A percentile compares a stretch with the other conserved stretches of the same genome.
phyloP scores from a whole-genome alignment of 2,329 filamentous ascomycete genomes.

The Pseudocercospora cruenta region DNA sequence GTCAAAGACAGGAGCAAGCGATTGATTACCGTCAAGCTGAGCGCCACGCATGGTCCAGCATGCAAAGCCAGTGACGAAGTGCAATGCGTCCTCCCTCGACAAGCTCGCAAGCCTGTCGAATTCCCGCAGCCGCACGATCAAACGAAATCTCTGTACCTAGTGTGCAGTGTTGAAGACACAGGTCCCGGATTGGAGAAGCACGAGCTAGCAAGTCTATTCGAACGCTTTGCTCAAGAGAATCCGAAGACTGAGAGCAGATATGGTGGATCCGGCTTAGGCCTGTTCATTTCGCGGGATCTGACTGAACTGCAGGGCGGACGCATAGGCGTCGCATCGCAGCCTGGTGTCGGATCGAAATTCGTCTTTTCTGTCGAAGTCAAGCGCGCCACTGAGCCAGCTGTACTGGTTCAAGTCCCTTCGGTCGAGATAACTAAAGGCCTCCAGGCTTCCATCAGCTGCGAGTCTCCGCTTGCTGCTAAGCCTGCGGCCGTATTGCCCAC shows the following conservation, averaged over 20 bases:
- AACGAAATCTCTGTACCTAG: constrained; percentile 36
- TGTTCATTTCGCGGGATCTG: constrained; percentile 69
- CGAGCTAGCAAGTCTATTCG: constrained; percentile 58
- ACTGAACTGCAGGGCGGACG: constrained; percentile 71
- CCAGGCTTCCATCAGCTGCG: background rate
- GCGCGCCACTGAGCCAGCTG: constrained; percentile 14
- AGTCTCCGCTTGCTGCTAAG: constrained; percentile 1
- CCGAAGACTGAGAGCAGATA: constrained; percentile 68
- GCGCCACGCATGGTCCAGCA: constrained; percentile 32
- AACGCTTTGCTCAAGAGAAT: constrained; percentile 70
- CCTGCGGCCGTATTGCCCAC: background rate
- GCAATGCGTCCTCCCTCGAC: constrained; percentile 43
- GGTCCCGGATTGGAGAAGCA: constrained; percentile 44
- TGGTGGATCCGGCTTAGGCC: constrained; percentile 69
- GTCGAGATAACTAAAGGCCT: constrained; percentile 12
- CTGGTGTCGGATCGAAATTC: constrained; percentile 65
- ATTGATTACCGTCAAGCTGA: constrained; percentile 39
- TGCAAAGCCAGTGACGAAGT: constrained; percentile 45
- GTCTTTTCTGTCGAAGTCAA: constrained; percentile 61
- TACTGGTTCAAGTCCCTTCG: background rate
- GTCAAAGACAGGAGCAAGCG: constrained; percentile 41
- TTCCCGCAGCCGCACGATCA: constrained; percentile 14
- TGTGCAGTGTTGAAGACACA: constrained; percentile 43
- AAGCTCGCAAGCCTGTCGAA: constrained; percentile 34
- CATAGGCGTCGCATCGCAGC: constrained; percentile 65